Evolutionary conservation across 768 basidiomycete genomes (phyloP).

Genomic region (Leccinum longicurvipes): DNA sequence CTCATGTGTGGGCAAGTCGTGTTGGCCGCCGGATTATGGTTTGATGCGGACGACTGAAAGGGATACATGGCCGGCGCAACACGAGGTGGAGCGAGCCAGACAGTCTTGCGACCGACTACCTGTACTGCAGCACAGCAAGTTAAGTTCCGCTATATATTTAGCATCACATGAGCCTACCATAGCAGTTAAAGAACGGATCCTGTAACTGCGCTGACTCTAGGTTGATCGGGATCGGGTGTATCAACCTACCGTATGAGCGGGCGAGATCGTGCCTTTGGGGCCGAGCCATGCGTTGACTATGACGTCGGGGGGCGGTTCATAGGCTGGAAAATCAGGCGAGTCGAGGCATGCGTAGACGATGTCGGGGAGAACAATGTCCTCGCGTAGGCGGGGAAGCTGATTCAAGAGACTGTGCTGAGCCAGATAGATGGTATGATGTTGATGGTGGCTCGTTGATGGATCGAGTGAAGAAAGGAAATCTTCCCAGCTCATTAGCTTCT

Average conservation of each 20-base stretch:
- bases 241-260: slow-evolving; percentile 78
- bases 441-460: slow-evolving; percentile 21
- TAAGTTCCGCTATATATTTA: background rate
- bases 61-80: slow-evolving; percentile 59
- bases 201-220: slow-evolving; percentile 29
- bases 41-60: slow-evolving; percentile 28
- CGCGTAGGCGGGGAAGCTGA: slow-evolving; percentile 77
- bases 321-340: slow-evolving; percentile 44
- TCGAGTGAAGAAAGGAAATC: slow-evolving; percentile 57
- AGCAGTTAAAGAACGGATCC: slow-evolving; percentile 95
- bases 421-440: slow-evolving; percentile 58
- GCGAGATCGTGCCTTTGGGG: slow-evolving; percentile 73
- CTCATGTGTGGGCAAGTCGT: slow-evolving; percentile 48
- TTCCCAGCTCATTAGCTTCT: slow-evolving; percentile 74
- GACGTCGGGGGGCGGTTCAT: slow-evolving; percentile 62
- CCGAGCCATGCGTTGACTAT: slow-evolving; percentile 83
- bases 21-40: slow-evolving; percentile 39
- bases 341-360: slow-evolving; percentile 72
- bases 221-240: slow-evolving; percentile 9
- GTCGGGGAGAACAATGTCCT: slow-evolving; percentile 83
- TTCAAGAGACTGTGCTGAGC: slow-evolving; percentile 85
- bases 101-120: slow-evolving; percentile 81
- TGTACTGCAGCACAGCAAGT: slow-evolving; percentile 54
- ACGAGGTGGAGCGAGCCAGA: slow-evolving; percentile 86
- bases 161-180: slow-evolving; percentile 47